phyloP scores from a whole-genome alignment of 2,329 filamentous ascomycete genomes.

The Helicocarpus griseus region DNA sequence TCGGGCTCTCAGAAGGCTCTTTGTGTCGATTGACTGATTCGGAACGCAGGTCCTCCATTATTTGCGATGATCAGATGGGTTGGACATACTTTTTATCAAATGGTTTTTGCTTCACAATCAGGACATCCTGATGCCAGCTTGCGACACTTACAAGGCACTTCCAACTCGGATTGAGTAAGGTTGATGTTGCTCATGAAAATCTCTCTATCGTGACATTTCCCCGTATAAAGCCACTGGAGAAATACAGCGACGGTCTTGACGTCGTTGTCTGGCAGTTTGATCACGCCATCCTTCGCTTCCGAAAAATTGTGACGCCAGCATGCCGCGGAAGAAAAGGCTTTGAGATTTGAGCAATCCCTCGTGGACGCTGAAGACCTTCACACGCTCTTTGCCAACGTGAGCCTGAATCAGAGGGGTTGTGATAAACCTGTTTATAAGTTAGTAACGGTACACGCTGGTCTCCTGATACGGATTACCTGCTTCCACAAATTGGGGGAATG shows the following conservation, averaged over 20 bases:
- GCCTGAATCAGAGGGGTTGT: background rate
- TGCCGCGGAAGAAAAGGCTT: background rate
- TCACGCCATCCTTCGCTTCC: background rate
- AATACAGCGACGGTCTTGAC: slow-evolving; percentile 1
- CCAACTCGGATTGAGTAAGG: background rate
- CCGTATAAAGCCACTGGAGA: slow-evolving; percentile 1
- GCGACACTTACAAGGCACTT: background rate
- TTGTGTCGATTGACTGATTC: background rate
- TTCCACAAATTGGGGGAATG: background rate
- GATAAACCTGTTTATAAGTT: background rate
- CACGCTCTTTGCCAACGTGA: background rate
- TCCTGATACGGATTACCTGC: background rate
- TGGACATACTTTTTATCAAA: background rate
- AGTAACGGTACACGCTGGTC: background rate
- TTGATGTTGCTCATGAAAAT: background rate
- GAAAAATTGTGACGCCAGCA: slow-evolving; percentile 1
- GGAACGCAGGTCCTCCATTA: background rate
- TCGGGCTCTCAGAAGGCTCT: background rate
- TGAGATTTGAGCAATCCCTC: background rate
- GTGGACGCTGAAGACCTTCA: background rate
- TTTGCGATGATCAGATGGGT: background rate
- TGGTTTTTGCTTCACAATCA: too few relatives aligned
- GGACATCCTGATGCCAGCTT: background rate
- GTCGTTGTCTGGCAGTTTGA: background rate
- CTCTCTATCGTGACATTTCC: background rate